A percentile compares a stretch with the other conserved stretches of the same genome.
These are phyloP conservation scores for Spathaspora sp. DNA, from an alignment of 1,139 yeast genomes.

Conservation along the genomic window DNA sequence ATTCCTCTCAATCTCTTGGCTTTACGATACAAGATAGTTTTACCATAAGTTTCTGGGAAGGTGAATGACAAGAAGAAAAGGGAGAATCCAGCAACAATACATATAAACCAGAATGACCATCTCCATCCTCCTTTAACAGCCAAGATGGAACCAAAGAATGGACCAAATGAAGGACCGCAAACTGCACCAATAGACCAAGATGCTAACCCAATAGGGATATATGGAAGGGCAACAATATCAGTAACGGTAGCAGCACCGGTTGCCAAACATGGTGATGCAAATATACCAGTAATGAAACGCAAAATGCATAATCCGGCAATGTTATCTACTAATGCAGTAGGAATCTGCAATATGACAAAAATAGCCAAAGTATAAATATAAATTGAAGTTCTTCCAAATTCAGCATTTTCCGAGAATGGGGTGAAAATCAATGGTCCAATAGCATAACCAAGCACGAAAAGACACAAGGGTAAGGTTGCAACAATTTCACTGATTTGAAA, in stretches of 20 bases:
- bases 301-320: conserved; percentile 32
- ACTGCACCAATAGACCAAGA: conserved; percentile 33
- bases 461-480: conserved; percentile 42
- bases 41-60: conserved; percentile 53
- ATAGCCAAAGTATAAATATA: conserved; percentile 30
- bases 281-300: conserved; percentile 34
- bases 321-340: conserved; percentile 29
- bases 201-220: conserved; percentile 27
- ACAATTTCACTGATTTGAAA: conserved; percentile 41
- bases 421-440: conserved; percentile 54
- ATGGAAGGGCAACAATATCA: conserved; percentile 25
- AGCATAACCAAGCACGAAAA: conserved; percentile 54
- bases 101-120: conserved; percentile 45
- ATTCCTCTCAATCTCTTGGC: conserved; percentile 46
- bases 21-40: conserved; percentile 44
- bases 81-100: conserved; percentile 35
- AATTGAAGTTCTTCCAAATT: conserved; percentile 52
- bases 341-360: conserved; percentile 33
- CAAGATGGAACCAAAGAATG: conserved; percentile 30
- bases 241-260: conserved; percentile 40
- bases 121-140: conserved; percentile 36
- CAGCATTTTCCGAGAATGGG: conserved; percentile 50
- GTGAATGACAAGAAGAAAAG: conserved; percentile 31
- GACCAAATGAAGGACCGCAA: conserved; percentile 35
- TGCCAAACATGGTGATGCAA: conserved; percentile 36